Base-by-base conservation (phyloP, 345 rosid species). In the Pugionium cornutum region DNA sequence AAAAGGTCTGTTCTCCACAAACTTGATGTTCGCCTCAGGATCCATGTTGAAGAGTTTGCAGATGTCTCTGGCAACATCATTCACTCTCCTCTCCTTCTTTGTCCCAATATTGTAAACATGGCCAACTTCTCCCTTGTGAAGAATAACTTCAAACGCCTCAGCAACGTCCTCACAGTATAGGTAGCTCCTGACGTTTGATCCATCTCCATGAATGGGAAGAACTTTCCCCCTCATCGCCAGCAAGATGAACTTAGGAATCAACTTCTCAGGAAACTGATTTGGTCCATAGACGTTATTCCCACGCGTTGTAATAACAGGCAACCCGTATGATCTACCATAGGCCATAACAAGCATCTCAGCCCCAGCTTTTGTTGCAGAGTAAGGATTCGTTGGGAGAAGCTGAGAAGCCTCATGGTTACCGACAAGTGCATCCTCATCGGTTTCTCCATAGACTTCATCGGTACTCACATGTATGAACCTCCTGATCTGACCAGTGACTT, bases 291-390 rank as follows among this genome's bases (percentile, higher is more conserved):
- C 97, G 59, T 89, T 89, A 83, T 89, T 89, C 3, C 97, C 97
- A 66, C 97, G 95, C 5, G 95, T 90, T 1, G 97, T 90, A 33
- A 90, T 90, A 58, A 90, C 97, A 59, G 97, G 97, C 43, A 90
- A 69, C 0, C 97, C 97, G 41, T 90, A 90, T 0, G 95, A 88
- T 69, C 97, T 72, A 5, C 95, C 97, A 70, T 88, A 90, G 4
- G 97, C 97, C 97, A 90, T 87, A 56, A 90, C 97, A 75, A 90
- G 97, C 97, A 90, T 90, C 70, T 88, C 95, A 1, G 95, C 95
- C 18, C 92, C 92, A 54, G 95, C 97, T 75, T 89, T 89, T 0
- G 97, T 87, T 1, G 97, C 95, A 53, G 97, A 89, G 81, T 86
- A 90, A 2, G 97, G 97, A 63, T 90, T 90, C 0, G 97, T 90